These are phyloP conservation scores for Sarcocystis neurona DNA, from an alignment of 169 alveolate species.

Conservation along the genomic window DNA sequence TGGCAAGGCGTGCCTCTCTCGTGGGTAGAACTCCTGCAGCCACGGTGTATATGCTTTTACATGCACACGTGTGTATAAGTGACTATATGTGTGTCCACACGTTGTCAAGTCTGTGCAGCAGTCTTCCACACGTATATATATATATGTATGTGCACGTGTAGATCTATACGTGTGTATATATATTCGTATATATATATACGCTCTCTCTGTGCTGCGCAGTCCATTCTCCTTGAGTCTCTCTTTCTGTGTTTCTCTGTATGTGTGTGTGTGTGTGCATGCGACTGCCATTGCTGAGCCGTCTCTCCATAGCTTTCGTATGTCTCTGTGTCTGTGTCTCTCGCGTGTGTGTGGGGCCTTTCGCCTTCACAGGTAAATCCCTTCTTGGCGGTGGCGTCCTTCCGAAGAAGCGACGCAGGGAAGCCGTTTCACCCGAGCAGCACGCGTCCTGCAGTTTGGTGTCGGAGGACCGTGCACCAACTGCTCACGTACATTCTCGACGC, in stretches of 20 bases:
- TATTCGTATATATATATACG: not conserved
- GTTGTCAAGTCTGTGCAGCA: too few species aligned
- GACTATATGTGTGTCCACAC: too few species aligned
- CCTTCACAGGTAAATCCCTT: slow-evolving; percentile 70
- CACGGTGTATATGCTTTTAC: too few species aligned
- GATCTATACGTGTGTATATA: not conserved
- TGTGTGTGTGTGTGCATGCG: not conserved
- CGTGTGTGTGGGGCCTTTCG: too few species aligned
- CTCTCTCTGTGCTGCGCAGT: not conserved
- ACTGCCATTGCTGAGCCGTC: not conserved
- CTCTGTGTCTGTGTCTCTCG: not conserved
- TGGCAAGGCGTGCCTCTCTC: too few species aligned
- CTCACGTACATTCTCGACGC: slow-evolving; percentile 80
- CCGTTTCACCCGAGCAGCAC: slow-evolving; percentile 78
- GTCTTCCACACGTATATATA: too few species aligned
- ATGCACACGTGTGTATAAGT: too few species aligned
- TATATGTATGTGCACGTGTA: not conserved
- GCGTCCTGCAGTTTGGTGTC: slow-evolving; percentile 83
- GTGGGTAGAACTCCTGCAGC: too few species aligned
- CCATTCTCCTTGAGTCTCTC: not conserved
- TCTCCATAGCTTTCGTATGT: not conserved
- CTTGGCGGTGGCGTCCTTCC: slow-evolving; percentile 81
- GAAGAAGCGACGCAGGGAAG: slow-evolving; percentile 84
- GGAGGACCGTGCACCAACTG: slow-evolving; percentile 78
- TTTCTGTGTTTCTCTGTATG: not conserved